phyloP scores from a whole-genome alignment of 768 basidiomycete genomes.

The Macrolepiota albuminosa region DNA sequence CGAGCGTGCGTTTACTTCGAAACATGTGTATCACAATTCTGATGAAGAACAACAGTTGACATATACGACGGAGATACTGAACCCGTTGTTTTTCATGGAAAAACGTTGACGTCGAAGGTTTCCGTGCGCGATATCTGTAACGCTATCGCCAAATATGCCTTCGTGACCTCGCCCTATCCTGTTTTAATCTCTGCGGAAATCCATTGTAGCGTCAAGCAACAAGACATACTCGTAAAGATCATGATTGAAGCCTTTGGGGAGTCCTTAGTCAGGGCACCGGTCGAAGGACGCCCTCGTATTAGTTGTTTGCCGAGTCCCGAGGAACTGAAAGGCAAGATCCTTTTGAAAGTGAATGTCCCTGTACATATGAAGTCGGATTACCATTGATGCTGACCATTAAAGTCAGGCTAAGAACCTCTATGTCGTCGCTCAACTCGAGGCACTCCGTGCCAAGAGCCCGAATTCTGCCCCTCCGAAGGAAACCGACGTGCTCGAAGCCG shows the following conservation, averaged over 20 bases:
- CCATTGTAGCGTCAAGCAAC: conserved; percentile 76
- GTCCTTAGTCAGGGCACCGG: conserved; percentile 31
- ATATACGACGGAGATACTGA: conserved; percentile 85
- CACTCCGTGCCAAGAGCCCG: conserved; percentile 32
- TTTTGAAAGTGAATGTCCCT: conserved; percentile 63
- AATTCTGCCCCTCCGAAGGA: conserved; percentile 11
- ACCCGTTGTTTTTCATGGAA: conserved; percentile 86
- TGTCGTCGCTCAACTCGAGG: conserved; percentile 51
- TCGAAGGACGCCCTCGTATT: conserved; percentile 42
- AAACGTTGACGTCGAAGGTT: conserved; percentile 82
- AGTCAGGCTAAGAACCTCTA: conserved; percentile 70
- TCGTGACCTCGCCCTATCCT: conserved; percentile 86
- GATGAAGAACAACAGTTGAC: conserved; percentile 56
- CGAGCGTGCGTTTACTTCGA: conserved; percentile 56
- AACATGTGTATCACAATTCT: not conserved
- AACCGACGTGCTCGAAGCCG: conserved; percentile 19
- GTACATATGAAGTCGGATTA: not conserved
- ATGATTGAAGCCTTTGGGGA: conserved; percentile 53
- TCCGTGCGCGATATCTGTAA: conserved; percentile 74
- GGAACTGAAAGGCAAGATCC: conserved; percentile 67
- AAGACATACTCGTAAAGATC: conserved; percentile 73
- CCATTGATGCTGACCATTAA: not conserved
- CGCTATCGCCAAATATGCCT: conserved; percentile 87
- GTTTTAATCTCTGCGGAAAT: conserved; percentile 92
- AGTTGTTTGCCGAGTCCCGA: conserved; percentile 78